Evolutionary conservation across 2,329 filamentous ascomycete genomes (phyloP).

Genomic region (Epichloe sp.): DNA sequence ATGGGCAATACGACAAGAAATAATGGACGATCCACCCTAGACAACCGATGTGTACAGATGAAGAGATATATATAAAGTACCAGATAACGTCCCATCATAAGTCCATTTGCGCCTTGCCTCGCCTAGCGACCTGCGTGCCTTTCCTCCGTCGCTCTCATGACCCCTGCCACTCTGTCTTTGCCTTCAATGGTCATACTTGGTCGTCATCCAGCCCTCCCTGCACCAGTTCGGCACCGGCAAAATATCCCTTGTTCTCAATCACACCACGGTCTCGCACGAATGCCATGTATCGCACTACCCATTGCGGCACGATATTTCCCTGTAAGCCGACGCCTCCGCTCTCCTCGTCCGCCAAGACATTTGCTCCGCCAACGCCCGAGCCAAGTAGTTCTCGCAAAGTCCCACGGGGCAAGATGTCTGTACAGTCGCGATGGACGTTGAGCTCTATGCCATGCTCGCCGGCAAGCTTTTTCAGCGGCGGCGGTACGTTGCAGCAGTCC

Average conservation of each 20-base stretch:
- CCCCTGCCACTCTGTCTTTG: neutral
- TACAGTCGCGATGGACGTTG: constrained; percentile 87
- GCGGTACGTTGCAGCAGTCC: constrained; percentile 92
- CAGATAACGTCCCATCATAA: neutral
- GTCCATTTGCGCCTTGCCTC: neutral
- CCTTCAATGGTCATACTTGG: neutral
- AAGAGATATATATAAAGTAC: neutral
- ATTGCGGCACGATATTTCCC: constrained; percentile 74
- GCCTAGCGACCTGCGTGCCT: neutral
- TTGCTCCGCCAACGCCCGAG: constrained; percentile 56
- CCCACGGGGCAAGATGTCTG: constrained; percentile 75
- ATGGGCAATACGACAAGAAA: neutral
- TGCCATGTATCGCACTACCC: constrained; percentile 96
- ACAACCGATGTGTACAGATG: no score
- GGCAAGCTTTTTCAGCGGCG: constrained; percentile 72
- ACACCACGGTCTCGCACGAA: constrained; percentile 89
- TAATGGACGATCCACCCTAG: no score
- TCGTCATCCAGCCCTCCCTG: neutral
- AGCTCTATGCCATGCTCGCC: constrained; percentile 73
- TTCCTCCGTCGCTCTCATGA: neutral
- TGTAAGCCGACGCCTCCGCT: constrained; percentile 43
- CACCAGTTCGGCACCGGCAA: constrained; percentile 64
- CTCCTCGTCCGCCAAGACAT: constrained; percentile 54
- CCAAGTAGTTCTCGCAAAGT: constrained; percentile 77
- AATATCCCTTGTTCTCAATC: constrained; percentile 97